phyloP scores from a whole-genome alignment of 371 early-diverging fungal species.

The Furculomyces boomerangus region DNA sequence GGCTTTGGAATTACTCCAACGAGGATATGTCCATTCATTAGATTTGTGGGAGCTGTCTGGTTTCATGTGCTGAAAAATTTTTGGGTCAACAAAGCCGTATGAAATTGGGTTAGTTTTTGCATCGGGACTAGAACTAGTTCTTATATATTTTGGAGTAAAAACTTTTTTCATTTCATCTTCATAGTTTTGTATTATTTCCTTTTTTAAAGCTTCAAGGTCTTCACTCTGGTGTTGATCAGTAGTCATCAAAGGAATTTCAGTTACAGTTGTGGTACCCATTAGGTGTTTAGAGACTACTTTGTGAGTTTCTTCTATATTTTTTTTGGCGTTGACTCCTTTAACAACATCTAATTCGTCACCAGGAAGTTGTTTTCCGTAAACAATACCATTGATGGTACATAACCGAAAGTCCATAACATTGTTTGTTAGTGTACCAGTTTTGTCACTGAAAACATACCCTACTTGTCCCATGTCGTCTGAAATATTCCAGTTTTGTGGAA shows the following conservation, averaged over 20 bases:
- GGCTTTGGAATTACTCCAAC: neutral
- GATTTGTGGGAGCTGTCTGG: slow-evolving; percentile 4
- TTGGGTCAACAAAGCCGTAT: slow-evolving; percentile 72
- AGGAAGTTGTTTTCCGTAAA: slow-evolving; percentile 44
- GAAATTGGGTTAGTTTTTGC: neutral
- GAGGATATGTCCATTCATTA: neutral
- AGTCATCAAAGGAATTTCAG: neutral
- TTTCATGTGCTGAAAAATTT: slow-evolving; percentile 42
- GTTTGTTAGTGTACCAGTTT: slow-evolving; percentile 96
- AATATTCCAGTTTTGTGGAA: slow-evolving; percentile 71
- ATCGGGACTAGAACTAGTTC: neutral
- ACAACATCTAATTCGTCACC: slow-evolving; percentile 24
- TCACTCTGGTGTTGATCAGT: slow-evolving; percentile 1
- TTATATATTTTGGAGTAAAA: slow-evolving; percentile 43
- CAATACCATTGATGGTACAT: slow-evolving; percentile 59
- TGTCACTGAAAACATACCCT: slow-evolving; percentile 91
- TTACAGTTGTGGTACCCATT: neutral
- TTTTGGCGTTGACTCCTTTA: slow-evolving; percentile 17
- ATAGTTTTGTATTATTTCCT: slow-evolving; percentile 33
- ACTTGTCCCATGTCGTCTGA: slow-evolving; percentile 93
- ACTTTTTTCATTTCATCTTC: slow-evolving; percentile 33
- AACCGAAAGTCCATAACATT: slow-evolving; percentile 91
- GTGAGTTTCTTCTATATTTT: slow-evolving; percentile 21
- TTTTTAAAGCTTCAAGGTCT: slow-evolving; percentile 11
- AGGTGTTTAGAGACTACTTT: neutral